These are phyloP conservation scores for Cladophialophora yegresii DNA, from an alignment of 2,329 filamentous ascomycete genomes.

Conservation along the genomic window DNA sequence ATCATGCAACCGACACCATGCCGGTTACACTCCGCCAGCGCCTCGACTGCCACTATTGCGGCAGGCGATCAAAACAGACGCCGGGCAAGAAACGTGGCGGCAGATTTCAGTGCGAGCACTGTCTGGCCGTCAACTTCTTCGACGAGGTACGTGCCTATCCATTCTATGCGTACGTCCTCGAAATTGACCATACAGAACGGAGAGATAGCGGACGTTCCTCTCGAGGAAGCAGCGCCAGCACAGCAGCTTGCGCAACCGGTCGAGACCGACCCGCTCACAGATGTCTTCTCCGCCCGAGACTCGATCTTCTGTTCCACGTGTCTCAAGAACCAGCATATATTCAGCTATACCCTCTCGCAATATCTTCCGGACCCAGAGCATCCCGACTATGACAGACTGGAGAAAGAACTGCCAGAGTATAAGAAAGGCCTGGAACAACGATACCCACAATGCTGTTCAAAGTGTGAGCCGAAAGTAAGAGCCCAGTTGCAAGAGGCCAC, in stretches of 20 bases:
- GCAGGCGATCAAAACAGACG: conserved; percentile 45
- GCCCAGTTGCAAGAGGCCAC: conserved; percentile 68
- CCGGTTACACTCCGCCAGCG: conserved; percentile 47
- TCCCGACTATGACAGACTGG: conserved; percentile 68
- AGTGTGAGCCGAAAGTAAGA: conserved; percentile 75
- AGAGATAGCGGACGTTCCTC: conserved; percentile 82
- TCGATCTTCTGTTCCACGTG: conserved; percentile 73
- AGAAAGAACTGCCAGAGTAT: conserved; percentile 69
- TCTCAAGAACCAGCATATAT: conserved; percentile 82
- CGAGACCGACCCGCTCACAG: conserved; percentile 35
- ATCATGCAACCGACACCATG: conserved; percentile 38
- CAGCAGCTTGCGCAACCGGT: conserved; percentile 52
- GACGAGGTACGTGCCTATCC: conserved; percentile 66
- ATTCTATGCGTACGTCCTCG: conserved; percentile 20
- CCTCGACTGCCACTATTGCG: conserved; percentile 82
- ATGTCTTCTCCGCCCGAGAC: conserved; percentile 34
- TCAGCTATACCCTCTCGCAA: conserved; percentile 73
- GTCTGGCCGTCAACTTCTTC: conserved; percentile 84
- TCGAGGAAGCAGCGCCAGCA: conserved; percentile 54
- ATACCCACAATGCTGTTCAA: conserved; percentile 84
- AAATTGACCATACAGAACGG: conserved; percentile 63
- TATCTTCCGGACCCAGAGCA: conserved; percentile 70
- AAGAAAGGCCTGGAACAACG: conserved; percentile 72
- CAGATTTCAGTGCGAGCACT: conserved; percentile 73
- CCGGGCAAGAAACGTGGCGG: conserved; percentile 54